These are phyloP conservation scores for Podila clonocystis DNA, from an alignment of 192 early-diverging fungal species.

Conservation along the genomic window DNA sequence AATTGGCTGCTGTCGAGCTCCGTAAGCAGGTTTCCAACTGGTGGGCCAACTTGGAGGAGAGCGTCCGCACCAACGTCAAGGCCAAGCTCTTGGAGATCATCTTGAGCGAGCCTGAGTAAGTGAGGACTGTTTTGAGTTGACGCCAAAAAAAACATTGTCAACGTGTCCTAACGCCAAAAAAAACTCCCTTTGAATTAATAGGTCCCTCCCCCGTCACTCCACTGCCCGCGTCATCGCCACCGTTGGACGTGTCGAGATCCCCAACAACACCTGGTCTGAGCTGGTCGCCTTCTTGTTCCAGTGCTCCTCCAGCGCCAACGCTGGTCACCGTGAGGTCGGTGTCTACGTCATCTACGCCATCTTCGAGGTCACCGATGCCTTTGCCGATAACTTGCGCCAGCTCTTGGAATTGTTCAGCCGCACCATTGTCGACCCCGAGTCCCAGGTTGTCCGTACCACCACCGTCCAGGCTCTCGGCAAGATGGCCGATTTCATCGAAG, in stretches of 20 bases:
- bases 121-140: background rate
- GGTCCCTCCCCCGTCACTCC: constrained; percentile 77
- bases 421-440: constrained; percentile 86
- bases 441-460: constrained; percentile 79
- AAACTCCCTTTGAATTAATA: constrained; percentile 29
- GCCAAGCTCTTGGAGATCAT: constrained; percentile 73
- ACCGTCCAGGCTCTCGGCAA: constrained; percentile 85
- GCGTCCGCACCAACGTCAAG: constrained; percentile 68
- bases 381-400: constrained; percentile 67
- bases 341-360: constrained; percentile 87
- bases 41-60: constrained; percentile 75
- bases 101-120: constrained; percentile 74
- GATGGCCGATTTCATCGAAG: constrained; percentile 84
- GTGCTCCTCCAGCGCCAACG: constrained; percentile 77
- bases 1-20: constrained; percentile 89
- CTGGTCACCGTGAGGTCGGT: constrained; percentile 87
- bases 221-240: constrained; percentile 91
- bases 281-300: constrained; percentile 83
- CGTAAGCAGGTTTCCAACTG: constrained; percentile 80
- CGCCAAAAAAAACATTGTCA: too few species aligned
- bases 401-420: constrained; percentile 80
- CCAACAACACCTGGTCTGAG: constrained; percentile 80
- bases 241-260: constrained; percentile 84
- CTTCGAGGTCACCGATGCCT: constrained; percentile 84
- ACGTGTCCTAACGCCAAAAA: background rate